A percentile compares a stretch with the other conserved stretches of the same genome.
Conservation (phyloP, 495 filamentous ascomycete species). For the Hypomontagnella monticulosa region DNA sequence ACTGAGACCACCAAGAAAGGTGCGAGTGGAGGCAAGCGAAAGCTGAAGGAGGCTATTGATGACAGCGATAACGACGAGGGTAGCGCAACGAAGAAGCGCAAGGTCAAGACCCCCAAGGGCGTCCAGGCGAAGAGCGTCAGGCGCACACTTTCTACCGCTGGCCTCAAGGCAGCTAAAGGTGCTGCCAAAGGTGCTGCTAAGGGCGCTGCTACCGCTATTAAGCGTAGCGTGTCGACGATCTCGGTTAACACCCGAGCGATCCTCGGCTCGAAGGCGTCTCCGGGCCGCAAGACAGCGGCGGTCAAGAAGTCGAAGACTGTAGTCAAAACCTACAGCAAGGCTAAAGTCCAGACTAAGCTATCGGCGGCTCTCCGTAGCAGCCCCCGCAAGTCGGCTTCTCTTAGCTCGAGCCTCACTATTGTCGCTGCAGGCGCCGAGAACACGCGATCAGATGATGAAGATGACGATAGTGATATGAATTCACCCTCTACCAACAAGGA, state of each 20-base stretch:
- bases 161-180: constrained; percentile 43
- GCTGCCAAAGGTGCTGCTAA: constrained; percentile 42
- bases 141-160: constrained; percentile 36
- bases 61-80: constrained; percentile 44
- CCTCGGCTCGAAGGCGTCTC: constrained; percentile 36
- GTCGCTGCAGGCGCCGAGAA: constrained; percentile 29
- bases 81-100: constrained; percentile 52
- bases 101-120: constrained; percentile 49
- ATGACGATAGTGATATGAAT: too few relatives aligned
- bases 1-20: constrained; percentile 44
- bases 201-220: constrained; percentile 47
- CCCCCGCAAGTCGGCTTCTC: constrained; percentile 39
- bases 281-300: constrained; percentile 35
- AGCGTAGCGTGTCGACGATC: constrained; percentile 51
- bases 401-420: constrained; percentile 40
- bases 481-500: constrained; percentile 11
- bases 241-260: constrained; percentile 49
- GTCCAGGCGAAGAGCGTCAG: constrained; percentile 47
- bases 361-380: constrained; percentile 27
- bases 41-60: constrained; percentile 51
- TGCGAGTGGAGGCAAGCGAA: constrained; percentile 52
- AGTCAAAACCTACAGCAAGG: constrained; percentile 44
- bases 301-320: constrained; percentile 43
- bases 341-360: constrained; percentile 39
- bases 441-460: not conserved